Percentiles rank a stretch among this genome's conserved stretches.
phyloP scores from a whole-genome alignment of 352 stramenopile genomes.

The Phytophthora ohioensis region DNA sequence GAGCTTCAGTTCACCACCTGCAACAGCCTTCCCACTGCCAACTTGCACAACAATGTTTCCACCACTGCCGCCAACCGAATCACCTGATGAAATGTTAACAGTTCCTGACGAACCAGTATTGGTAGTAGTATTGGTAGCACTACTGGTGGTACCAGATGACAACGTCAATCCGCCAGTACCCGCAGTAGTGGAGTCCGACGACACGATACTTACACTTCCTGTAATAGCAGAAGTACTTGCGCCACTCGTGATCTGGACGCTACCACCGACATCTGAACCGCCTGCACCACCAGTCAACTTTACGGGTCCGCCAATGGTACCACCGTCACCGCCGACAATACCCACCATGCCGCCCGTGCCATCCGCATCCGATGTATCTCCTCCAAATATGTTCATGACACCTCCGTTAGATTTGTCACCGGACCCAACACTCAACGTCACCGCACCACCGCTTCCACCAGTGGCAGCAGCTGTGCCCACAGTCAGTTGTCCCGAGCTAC shows the following conservation, averaged over 20 bases:
- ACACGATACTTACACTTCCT: conserved; percentile 9
- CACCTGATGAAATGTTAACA: conserved; percentile 15
- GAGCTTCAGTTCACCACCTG: conserved; percentile 21
- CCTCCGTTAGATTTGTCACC: conserved; percentile 29
- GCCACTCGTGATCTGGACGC: conserved; percentile 36
- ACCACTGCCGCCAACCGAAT: conserved; percentile 9
- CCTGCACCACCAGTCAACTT: conserved; percentile 29
- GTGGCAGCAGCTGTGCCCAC: conserved; percentile 24
- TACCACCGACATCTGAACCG: conserved; percentile 26
- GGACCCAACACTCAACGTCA: conserved; percentile 34
- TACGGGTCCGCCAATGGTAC: conserved; percentile 29
- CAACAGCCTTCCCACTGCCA: conserved; percentile 15
- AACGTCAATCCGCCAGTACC: conserved; percentile 21
- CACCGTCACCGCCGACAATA: conserved; percentile 26
- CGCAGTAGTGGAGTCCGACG: conserved; percentile 6
- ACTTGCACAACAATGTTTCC: conserved; percentile 24
- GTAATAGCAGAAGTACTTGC: conserved; percentile 9
- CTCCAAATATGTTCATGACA: conserved; percentile 25
- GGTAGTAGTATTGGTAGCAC: neutral
- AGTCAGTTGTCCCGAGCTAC: conserved; percentile 33
- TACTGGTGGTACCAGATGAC: conserved; percentile 5
- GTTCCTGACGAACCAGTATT: conserved; percentile 20
- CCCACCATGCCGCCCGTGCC: conserved; percentile 19
- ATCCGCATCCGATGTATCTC: conserved; percentile 9
- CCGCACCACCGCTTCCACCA: conserved; percentile 26